Base-by-base conservation (phyloP, 75 land plant species). In the Selaginella moellendorffii region DNA sequence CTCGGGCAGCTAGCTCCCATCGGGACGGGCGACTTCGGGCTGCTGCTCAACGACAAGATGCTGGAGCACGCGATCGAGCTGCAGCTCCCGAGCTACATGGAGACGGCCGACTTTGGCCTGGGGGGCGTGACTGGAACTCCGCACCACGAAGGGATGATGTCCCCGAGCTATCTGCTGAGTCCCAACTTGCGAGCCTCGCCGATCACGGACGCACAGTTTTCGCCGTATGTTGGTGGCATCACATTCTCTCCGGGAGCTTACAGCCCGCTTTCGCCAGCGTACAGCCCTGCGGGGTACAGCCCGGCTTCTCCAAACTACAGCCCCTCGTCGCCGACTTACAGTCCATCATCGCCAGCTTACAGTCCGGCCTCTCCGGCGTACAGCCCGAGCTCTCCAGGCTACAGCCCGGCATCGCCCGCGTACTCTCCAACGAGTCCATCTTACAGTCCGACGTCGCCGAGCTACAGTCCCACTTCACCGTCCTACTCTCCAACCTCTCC, bases 1-100 rank as follows among this genome's bases (percentile, higher is more conserved):
- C 75, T 95, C 19, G 99, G 96, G 0, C 90, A 86, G 72, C 76
- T 95, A 63, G 99, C 99, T 22, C 99, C 99, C 0, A 84, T 89
- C 71, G 99, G 96, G 28, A 95, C 99, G 14, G 99, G 98, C 24
- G 83, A 72, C 36, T 82, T 80, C 67, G 77, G 77, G 5, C 30
- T 95, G 61, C 85, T 78, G 64, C 75, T 95, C 28, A 95, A 89
- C 63, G 82, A 88, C 56, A 65, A 36, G 65, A 84, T 89, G 96
- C 62, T 89, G 42, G 74, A 89, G 71, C 80, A 89, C 31, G 99
- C 90, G 1, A 82, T 95, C 66, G 98, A 88, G 62, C 77, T 93
- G 2, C 87, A 89, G 71, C 71, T 93, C 8, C 83, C 84, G 52
- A 81, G 85, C 65, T 86, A 81, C 66, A 85, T 81, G 84, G 97